Base-by-base conservation (phyloP, 768 basidiomycete genomes). In the Cantharellus anzutake region DNA sequence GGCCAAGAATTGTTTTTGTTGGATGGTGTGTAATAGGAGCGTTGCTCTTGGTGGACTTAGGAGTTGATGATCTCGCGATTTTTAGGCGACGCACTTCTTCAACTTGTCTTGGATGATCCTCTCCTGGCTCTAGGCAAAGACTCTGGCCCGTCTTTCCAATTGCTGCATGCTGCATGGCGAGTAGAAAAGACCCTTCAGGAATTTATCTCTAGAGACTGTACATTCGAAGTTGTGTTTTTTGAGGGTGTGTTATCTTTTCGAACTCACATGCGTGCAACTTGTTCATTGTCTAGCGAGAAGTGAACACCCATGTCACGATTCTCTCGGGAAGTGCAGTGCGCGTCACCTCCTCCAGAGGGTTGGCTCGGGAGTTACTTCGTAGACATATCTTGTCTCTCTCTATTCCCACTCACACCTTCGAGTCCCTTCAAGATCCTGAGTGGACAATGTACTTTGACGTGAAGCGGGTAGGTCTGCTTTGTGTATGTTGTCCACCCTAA, bases 201-300 rank as follows among this genome's bases (percentile, higher is more conserved):
- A 42, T 76, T 82, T 60, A 66, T 70, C 14, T 71, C 69, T 38
- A 73, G 82, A 11, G 73, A 71, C 3, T 77, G 78, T 0, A 73
- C 74, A 40, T 82, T 84, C 58, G 80, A 84, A 41, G 69, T 85
- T 39, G 77, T 79, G 2, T 85, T 85, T 66, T 85, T 77, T 73
- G 68, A 78, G 60, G 72, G 83, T 79, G 59, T 42, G 68, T 65
- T 4, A 2, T 11, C 2, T 41, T 5, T 50, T 53, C 42, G 51
- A 11, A 11, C 11, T 11, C 11, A 55, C 35, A 55, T 55, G 11
- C 11, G 14, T 55, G 7, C 11, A 14, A 55, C 14, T 11, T 11
- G 38, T 55, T 11, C 11, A 14, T 11, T 11, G 38, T 55, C 14
- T 14, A 11, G 11, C 11, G 38, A 11, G 11, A 11, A 55, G 11